Conservation (phyloP, 768 basidiomycete species). For the Russula sp. region DNA sequence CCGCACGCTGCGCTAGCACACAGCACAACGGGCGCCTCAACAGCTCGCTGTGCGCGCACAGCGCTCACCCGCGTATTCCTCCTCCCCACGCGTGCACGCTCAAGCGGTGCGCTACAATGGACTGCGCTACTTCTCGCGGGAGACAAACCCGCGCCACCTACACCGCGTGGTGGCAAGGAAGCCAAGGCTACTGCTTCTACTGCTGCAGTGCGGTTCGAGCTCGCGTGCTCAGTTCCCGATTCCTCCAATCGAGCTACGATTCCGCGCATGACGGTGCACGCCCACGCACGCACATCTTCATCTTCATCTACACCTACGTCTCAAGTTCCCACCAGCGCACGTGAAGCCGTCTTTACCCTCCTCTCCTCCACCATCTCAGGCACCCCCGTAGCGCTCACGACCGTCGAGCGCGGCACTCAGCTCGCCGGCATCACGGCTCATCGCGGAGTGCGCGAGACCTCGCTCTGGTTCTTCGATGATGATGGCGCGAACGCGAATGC, state of each 20-base stretch:
- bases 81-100: conserved; percentile 70
- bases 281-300: conserved; percentile 21
- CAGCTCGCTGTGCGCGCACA: conserved; percentile 48
- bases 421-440: conserved; percentile 68
- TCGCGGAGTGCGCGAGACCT: conserved; percentile 67
- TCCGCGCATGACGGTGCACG: conserved; percentile 46
- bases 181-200: not conserved
- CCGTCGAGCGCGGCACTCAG: conserved; percentile 33
- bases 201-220: conserved; percentile 25
- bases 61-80: conserved; percentile 61
- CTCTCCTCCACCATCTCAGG: conserved; percentile 7
- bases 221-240: conserved; percentile 30
- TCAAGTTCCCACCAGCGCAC: not conserved
- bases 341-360: conserved; percentile 14
- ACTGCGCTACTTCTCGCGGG: conserved; percentile 61
- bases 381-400: not conserved
- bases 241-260: conserved; percentile 29
- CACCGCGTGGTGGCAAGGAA: conserved; percentile 36
- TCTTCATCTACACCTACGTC: conserved; percentile 36
- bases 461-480: conserved; percentile 63
- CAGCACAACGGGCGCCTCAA: conserved; percentile 47
- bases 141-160: conserved; percentile 42
- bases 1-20: conserved; percentile 51
- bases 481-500: not conserved
- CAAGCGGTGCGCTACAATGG: conserved; percentile 58